Evolutionary conservation across 345 rosid species (phyloP).

Genomic region (Firmiana major): DNA sequence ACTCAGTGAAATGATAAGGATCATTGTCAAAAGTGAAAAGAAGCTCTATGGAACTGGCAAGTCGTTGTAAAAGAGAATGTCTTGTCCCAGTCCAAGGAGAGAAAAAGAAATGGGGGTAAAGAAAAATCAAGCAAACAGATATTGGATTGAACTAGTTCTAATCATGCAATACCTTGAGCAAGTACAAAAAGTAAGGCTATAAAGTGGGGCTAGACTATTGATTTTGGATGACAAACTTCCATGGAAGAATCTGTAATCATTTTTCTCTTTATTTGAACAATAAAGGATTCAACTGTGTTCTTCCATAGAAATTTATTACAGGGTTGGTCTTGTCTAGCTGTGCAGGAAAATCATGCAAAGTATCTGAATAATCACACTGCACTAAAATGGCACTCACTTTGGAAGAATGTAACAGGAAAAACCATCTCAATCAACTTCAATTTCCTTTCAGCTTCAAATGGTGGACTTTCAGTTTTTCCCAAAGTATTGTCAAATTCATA

Average conservation of each 20-base stretch:
- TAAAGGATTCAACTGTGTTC: background rate
- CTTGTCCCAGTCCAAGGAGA: background rate
- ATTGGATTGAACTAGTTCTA: conserved; percentile 1
- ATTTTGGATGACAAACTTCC: conserved; percentile 4
- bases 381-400: background rate
- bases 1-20: background rate
- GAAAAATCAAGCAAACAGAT: conserved; percentile 1
- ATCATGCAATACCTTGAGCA: conserved; percentile 8
- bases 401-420: conserved; percentile 6
- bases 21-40: conserved; percentile 7
- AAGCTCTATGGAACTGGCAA: background rate
- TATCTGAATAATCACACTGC: conserved; percentile 4
- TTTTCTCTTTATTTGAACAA: conserved; percentile 5
- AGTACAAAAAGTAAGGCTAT: conserved; percentile 5
- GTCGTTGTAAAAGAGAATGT: conserved; percentile 1
- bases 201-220: background rate
- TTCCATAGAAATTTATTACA: background rate
- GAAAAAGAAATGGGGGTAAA: background rate
- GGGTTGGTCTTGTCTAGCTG: background rate
- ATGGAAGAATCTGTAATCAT: conserved; percentile 2
- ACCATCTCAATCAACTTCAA: background rate
- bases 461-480: background rate
- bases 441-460: conserved; percentile 10
- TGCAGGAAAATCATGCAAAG: conserved; percentile 2
- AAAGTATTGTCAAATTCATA: conserved; percentile 7